Base-by-base conservation (phyloP, 208 protist genomes). In the Leishmania turanica region DNA sequence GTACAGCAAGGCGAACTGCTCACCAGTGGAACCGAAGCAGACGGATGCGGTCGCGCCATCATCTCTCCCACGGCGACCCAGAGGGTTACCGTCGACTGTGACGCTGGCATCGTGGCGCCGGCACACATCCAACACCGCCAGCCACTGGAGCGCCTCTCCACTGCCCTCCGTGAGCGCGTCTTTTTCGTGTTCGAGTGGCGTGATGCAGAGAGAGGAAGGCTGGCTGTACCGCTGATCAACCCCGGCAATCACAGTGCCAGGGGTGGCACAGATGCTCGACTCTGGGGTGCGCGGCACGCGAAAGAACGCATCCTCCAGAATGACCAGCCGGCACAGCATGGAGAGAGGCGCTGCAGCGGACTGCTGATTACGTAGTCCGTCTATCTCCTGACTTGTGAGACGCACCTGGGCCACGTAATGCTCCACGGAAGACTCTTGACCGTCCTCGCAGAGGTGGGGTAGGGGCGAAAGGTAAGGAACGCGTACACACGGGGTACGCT, bases 1-100 rank as follows among this genome's bases (percentile, higher is more conserved):
- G 53, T 84, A 84, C 15, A 94, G 80, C 34, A 92, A 87, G 9
- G 77, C 84, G 72, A 94, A 94, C 73, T 94, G 91, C 49, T 81
- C 81, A n/a, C 81, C 78, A 9, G 88, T 85, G 21, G 85, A 77
- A 17, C 81, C 79, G 87, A 94, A 94, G 66, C 65, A 71, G 56
- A 94, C 72, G 3, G 71, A n/a, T 9, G 60, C 54, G 3, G 37
- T 19, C 45, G 31, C 60, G 13, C 65, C 45, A 34, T 24, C 75
- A 31, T 37, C 17, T 21, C 31, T 58, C 49, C n/a, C 49, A 54
- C 17, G 24, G 17, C 31, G 31, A 9, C 71, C 27, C 15, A 56
- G 51, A 24, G 31, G 71, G 8, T 37, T 17, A 19, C 71, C 45
- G 49, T 60, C 27, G 40, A 19, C 53, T 24, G 45, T n/a, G 17